Evolutionary conservation across 2,329 filamentous ascomycete genomes (phyloP), one percentile per base, ranked within the genome.

Genomic region (Diaporthe sp.): DNA sequence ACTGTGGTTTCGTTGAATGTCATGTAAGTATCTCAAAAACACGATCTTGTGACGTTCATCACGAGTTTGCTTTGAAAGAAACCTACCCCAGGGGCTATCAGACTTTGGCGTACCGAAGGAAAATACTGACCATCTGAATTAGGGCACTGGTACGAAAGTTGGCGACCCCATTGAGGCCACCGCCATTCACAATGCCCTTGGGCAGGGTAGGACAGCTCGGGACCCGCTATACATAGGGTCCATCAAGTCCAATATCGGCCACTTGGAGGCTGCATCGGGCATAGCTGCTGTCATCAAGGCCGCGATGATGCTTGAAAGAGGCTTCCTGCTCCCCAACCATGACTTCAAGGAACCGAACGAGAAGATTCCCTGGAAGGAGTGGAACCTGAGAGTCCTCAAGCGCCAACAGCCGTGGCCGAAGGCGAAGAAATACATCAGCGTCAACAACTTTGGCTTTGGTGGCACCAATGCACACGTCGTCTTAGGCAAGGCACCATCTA

Each of bases 261-360:
- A 90, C 78, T 73, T 87, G 8, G 88, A 90, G 76, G 87, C 84
- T 3, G 86, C 86, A 0, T 87, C 85, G 2, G 81, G 88, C n/a
- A 84, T 90, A 25, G 83, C 86, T 0, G 86, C 84, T 5, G 79
- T 90, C 25, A 88, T 90, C 76, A 90, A 90, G 79, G 84, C 86
- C 0, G 84, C 85, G 0, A 75, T 90, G 73, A 88, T 87, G 83
- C 82, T 90, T 1, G 87, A 89, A 76, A 83, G 85, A 70, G 85
- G 84, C 7, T 86, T 87, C 73, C 84, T 89, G 37, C 80, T 87
- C 15, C 87, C 87, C 8, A 89, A 88, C 75, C 80, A 85, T 71
- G 85, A 88, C 77, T 89, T 88, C 77, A 84, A 88, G 78, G 79
- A 84, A 32, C 84, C 86, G 2, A 89, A 89, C 72, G 82, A 82